Conservation (phyloP, 345 rosid species). For the Psidium guajava region DNA sequence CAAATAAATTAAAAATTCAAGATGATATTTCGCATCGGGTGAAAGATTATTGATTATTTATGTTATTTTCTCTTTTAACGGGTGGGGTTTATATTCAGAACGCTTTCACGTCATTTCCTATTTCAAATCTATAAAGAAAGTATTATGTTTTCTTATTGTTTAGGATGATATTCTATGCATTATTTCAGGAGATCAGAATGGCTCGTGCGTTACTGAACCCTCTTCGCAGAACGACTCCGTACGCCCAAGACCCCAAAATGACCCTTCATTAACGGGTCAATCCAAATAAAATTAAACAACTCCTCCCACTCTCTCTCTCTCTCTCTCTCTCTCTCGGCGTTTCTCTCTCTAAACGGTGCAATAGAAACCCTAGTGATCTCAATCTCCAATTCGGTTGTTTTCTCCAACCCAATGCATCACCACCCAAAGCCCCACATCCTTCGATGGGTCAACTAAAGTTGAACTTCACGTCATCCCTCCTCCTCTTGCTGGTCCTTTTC, state of each 20-base stretch:
- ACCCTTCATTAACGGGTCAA: neutral
- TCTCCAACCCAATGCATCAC: neutral
- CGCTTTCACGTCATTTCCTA: neutral
- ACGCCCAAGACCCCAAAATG: neutral
- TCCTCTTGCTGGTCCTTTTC: conserved; percentile 2
- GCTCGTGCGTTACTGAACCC: neutral
- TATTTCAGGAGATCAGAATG: neutral
- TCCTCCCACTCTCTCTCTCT: neutral
- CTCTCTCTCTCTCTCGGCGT: neutral
- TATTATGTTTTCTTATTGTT: neutral
- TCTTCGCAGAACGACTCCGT: neutral
- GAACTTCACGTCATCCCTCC: neutral
- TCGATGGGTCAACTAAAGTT: neutral
- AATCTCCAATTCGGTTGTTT: neutral
- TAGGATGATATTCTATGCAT: neutral
- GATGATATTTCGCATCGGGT: neutral
- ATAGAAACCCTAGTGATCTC: neutral
- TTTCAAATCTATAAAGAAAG: neutral
- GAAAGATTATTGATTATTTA: neutral
- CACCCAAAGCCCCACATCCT: neutral
- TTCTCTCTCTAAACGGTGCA: neutral
- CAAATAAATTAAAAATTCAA: neutral
- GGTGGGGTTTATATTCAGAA: neutral
- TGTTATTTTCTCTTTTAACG: neutral
- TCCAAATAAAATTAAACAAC: neutral